A percentile compares a stretch with the other conserved stretches of the same genome.
Conservation (phyloP, 345 rosid species). For the Limnanthes douglasii region DNA sequence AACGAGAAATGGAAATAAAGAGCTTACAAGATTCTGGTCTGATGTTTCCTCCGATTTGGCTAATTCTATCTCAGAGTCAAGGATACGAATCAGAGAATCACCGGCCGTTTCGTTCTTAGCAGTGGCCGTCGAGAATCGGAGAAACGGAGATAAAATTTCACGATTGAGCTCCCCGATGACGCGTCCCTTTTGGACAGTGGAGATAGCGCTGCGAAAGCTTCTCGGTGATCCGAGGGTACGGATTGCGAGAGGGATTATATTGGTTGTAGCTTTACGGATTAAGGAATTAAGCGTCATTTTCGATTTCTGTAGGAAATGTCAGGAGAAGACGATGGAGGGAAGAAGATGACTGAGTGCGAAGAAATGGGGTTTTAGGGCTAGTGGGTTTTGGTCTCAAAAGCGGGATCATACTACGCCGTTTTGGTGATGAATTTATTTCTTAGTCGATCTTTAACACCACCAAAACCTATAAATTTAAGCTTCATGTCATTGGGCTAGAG, state of each 20-base stretch:
- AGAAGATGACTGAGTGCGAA: too few relatives aligned
- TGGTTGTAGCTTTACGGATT: constrained; percentile 16
- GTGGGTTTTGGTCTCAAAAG: too few relatives aligned
- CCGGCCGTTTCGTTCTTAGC: constrained; percentile 10
- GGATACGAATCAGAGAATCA: constrained; percentile 15
- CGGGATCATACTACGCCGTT: too few relatives aligned
- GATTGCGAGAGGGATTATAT: constrained; percentile 11
- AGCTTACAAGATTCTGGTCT: neutral
- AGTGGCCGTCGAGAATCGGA: constrained; percentile 9
- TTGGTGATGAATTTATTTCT: too few relatives aligned
- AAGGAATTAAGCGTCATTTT: constrained; percentile 7
- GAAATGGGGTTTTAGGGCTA: too few relatives aligned
- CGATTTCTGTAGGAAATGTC: too few relatives aligned
- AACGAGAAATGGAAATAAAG: too few relatives aligned
- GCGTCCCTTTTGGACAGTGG: neutral
- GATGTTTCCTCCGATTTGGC: constrained; percentile 12
- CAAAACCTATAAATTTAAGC: too few relatives aligned
- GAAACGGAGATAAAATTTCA: neutral
- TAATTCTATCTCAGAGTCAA: constrained; percentile 23
- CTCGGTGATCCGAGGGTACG: constrained; percentile 13
- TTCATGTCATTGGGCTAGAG: too few relatives aligned
- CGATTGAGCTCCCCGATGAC: constrained; percentile 1
- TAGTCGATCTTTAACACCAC: too few relatives aligned
- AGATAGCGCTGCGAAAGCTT: constrained; percentile 8
- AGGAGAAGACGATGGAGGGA: too few relatives aligned